Conservation (phyloP, 441 rosid genomes). For the Populus hybrid region DNA sequence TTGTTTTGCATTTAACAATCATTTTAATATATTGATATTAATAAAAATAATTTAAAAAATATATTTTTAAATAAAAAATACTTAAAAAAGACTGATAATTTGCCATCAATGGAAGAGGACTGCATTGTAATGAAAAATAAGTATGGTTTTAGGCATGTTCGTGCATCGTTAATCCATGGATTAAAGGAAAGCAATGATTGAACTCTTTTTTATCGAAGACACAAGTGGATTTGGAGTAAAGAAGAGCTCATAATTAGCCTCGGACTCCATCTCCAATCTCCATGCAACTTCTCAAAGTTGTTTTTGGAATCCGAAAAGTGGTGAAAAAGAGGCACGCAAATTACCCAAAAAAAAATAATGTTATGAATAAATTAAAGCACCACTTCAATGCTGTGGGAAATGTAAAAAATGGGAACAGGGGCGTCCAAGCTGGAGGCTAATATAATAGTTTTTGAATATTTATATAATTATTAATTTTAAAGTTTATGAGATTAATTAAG, state of each 20-base stretch:
- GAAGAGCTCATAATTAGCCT: neutral
- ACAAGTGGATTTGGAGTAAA: neutral
- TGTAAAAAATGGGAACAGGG: too few relatives aligned
- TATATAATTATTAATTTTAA: too few relatives aligned
- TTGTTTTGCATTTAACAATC: rapidly evolving
- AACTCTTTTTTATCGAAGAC: neutral
- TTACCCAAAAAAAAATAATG: neutral
- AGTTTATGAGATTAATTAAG: too few relatives aligned
- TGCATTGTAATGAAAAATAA: too few relatives aligned
- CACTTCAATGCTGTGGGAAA: neutral
- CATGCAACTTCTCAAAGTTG: neutral
- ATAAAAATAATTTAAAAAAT: too few relatives aligned
- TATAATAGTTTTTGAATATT: too few relatives aligned
- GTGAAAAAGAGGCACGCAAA: neutral
- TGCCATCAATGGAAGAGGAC: too few relatives aligned
- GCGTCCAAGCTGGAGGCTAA: too few relatives aligned
- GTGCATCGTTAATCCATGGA: neutral
- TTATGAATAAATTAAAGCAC: neutral
- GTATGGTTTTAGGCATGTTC: too few relatives aligned
- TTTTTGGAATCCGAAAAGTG: neutral
- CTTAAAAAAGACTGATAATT: too few relatives aligned
- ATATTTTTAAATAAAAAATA: too few relatives aligned
- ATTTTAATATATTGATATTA: too few relatives aligned
- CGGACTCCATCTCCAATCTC: neutral
- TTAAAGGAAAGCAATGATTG: neutral